phyloP scores from a whole-genome alignment of 1,139 yeast species.

The Taphrina confusa region DNA sequence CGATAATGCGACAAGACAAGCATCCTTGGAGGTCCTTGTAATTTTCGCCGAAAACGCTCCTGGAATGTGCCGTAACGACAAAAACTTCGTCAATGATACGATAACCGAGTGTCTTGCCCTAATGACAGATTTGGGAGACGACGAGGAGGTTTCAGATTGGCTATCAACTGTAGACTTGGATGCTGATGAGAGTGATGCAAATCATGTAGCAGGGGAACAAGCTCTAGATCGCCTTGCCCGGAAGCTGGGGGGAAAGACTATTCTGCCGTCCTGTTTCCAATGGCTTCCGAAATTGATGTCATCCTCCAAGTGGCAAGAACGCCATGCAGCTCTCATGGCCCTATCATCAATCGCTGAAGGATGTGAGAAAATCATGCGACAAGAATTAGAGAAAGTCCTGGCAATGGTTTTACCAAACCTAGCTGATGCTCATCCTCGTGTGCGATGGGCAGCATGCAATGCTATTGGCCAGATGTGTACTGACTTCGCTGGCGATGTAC shows the following conservation, averaged over 20 bases:
- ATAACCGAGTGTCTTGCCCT: slow-evolving; percentile 73
- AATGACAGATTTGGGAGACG: slow-evolving; percentile 94
- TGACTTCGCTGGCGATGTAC: slow-evolving; percentile 88
- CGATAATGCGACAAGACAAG: slow-evolving; percentile 75
- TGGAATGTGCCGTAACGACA: slow-evolving; percentile 84
- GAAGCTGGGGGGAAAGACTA: slow-evolving; percentile 75
- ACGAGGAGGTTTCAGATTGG: slow-evolving; percentile 66
- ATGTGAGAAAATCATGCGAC: slow-evolving; percentile 81
- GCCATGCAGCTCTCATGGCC: slow-evolving; percentile 97
- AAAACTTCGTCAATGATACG: slow-evolving; percentile 68
- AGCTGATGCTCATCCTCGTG: slow-evolving; percentile 84
- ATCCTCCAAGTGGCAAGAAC: slow-evolving; percentile 83
- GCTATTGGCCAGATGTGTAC: slow-evolving; percentile 98
- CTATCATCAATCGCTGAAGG: slow-evolving; percentile 97
- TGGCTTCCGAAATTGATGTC: slow-evolving; percentile 79
- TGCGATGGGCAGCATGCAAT: slow-evolving; percentile 95
- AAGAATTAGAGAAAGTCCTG: slow-evolving; percentile 76
- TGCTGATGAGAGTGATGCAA: slow-evolving; percentile 69
- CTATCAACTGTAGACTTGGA: slow-evolving; percentile 76
- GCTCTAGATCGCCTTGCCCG: slow-evolving; percentile 86
- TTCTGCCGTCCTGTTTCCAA: slow-evolving; percentile 84
- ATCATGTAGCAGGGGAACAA: slow-evolving; percentile 90
- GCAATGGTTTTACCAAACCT: slow-evolving; percentile 82
- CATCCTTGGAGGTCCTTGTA: slow-evolving; percentile 83
- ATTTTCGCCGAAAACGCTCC: slow-evolving; percentile 94